Evolutionary conservation across 441 rosid genomes (phyloP).

Genomic region (Brassica hybrid): DNA sequence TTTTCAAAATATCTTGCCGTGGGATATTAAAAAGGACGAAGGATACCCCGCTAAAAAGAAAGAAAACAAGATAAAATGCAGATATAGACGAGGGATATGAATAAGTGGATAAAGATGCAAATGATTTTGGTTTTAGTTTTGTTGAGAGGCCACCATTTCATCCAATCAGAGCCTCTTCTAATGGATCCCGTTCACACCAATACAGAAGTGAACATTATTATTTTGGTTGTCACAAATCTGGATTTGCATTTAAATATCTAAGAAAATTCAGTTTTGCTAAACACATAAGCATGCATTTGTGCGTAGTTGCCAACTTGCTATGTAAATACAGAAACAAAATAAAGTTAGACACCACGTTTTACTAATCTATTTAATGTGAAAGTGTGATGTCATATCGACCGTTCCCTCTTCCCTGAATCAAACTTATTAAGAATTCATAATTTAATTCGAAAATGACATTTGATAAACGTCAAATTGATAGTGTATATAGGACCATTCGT

Average conservation of each 20-base stretch:
- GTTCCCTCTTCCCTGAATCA: neutral
- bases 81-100: slow-evolving; percentile 37
- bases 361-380: neutral
- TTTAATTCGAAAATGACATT: slow-evolving; percentile 11
- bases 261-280: neutral
- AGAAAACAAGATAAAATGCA: neutral
- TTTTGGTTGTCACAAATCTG: slow-evolving; percentile 29
- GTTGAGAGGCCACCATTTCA: slow-evolving; percentile 44
- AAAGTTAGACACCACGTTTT: slow-evolving; percentile 4
- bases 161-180: slow-evolving; percentile 60
- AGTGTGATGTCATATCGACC: slow-evolving; percentile 1
- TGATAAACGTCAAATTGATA: slow-evolving; percentile 11
- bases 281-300: slow-evolving; percentile 8
- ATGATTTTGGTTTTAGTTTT: slow-evolving; percentile 36
- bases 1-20: slow-evolving; percentile 4
- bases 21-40: neutral
- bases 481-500: slow-evolving; percentile 9
- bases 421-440: neutral
- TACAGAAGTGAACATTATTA: neutral
- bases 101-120: slow-evolving; percentile 63
- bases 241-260: slow-evolving; percentile 9
- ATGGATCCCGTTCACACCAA: slow-evolving; percentile 66
- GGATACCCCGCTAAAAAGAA: neutral
- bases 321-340: neutral
- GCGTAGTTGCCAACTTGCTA: slow-evolving; percentile 1